Evolutionary conservation across 2,329 filamentous ascomycete species (phyloP), one percentile per base, ranked within the genome.

Genomic region (Epichloe sp.): DNA sequence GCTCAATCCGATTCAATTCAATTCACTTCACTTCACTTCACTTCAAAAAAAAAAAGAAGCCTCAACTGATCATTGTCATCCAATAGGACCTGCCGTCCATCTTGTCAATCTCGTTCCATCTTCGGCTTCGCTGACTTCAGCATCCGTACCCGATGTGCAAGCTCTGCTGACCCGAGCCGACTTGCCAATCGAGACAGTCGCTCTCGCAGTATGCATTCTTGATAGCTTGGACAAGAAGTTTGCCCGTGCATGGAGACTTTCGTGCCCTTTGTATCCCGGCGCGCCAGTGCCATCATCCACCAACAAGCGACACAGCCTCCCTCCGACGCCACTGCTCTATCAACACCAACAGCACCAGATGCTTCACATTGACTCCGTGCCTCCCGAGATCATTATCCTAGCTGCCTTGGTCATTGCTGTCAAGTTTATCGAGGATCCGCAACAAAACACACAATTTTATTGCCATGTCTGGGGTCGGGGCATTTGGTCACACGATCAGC

Each of bases 21-120:
- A n/a, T n/a, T n/a, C n/a, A n/a, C n/a, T n/a, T n/a, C n/a, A n/a
- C n/a, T n/a, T n/a, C n/a, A n/a, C n/a, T n/a, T n/a, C n/a, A n/a
- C n/a, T n/a, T n/a, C n/a, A 23, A 23, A 23, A 6, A 26, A 4
- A 31, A 31, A 10, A 1, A 10, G 10, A 10, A 26, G 10, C n/a
- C n/a, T n/a, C n/a, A 23, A 21, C 42, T 15, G 10, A 15, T 31
- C 23, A 11, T 19, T 5, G 15, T n/a, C 19, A 17, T 8, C n/a
- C 12, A 19, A 49, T 62, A 85, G 82, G 81, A 53, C 78, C 82
- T 49, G 79, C 82, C 55, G 76, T 80, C 47, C 80, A 84, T 60
- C 74, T 85, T 52, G 77, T 80, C 59, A 83, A 83, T 63, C 75
- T 85, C 63, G 75, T 85, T 51, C 82, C 82, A 11, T 75, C 78